Percentiles rank a stretch among this genome's conserved stretches.
Evolutionary conservation across 805 yeast genomes (phyloP).

Genomic region (Scheffersomyces amazonensis): DNA sequence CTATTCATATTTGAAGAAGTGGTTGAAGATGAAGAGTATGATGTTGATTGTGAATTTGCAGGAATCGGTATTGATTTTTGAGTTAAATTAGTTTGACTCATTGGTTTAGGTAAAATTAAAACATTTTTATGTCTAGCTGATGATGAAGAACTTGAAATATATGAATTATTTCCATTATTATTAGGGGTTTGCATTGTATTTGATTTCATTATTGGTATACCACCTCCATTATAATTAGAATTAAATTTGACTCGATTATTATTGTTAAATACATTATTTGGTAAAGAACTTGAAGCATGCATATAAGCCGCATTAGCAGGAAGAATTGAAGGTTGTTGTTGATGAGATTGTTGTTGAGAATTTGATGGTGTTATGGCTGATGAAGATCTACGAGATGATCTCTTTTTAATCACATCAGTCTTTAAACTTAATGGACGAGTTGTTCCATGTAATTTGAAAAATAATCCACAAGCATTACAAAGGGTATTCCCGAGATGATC

Average conservation of each 20-base stretch:
- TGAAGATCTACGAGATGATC: conserved; percentile 42
- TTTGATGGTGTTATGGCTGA: not conserved
- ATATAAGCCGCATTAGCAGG: not conserved
- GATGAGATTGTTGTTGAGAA: not conserved
- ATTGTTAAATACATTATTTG: not conserved
- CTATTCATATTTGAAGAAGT: conserved; percentile 8
- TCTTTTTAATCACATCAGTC: conserved; percentile 56
- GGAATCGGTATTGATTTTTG: conserved; percentile 33
- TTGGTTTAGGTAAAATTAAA: conserved; percentile 40
- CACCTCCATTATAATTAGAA: not conserved
- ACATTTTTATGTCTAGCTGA: conserved; percentile 31
- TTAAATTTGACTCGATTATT: not conserved
- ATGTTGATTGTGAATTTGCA: conserved; percentile 8
- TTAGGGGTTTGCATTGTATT: not conserved
- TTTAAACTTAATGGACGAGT: conserved; percentile 57
- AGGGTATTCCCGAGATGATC: conserved; percentile 58
- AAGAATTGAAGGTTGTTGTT: not conserved
- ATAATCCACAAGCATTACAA: conserved; percentile 65
- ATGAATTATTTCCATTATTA: not conserved
- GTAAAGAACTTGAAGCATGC: not conserved
- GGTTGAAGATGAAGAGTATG: not conserved
- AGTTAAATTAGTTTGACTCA: conserved; percentile 5
- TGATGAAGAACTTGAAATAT: not conserved
- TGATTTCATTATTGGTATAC: not conserved
- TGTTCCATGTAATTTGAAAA: conserved; percentile 59